Conservation (phyloP, 2,329 filamentous ascomycete species). For the Aureobasidium subglaciale region DNA sequence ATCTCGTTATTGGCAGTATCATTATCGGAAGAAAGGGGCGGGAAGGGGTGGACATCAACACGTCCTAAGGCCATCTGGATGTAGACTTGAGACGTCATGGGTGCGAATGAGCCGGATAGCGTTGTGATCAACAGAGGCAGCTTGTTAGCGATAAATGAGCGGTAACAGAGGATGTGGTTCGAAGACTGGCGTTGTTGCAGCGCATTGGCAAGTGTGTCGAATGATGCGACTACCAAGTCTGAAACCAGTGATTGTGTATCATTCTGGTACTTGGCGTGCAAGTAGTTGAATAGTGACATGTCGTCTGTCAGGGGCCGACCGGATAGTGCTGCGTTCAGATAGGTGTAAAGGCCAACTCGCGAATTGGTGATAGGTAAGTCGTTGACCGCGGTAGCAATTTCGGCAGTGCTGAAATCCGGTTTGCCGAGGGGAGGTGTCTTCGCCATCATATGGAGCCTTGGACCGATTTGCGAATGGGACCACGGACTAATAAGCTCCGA, state of each 20-base stretch:
- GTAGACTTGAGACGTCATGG: conserved; percentile 55
- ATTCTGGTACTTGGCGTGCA: conserved; percentile 80
- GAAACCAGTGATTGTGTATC: conserved; percentile 70
- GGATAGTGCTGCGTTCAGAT: conserved; percentile 74
- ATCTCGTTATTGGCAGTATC: conserved; percentile 47
- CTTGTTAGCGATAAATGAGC: conserved; percentile 78
- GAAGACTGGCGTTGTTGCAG: conserved; percentile 62
- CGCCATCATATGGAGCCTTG: conserved; percentile 24
- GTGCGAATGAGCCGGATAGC: conserved; percentile 49
- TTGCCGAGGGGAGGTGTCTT: conserved; percentile 48
- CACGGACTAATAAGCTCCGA: conserved; percentile 28
- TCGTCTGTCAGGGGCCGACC: conserved; percentile 82
- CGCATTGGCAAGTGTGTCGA: conserved; percentile 82
- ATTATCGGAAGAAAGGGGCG: conserved; percentile 53
- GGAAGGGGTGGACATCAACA: conserved; percentile 60
- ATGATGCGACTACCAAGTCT: conserved; percentile 79
- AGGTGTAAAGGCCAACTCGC: conserved; percentile 75
- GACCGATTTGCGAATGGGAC: conserved; percentile 26
- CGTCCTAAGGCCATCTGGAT: conserved; percentile 59
- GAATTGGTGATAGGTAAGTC: conserved; percentile 69
- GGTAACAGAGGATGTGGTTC: conserved; percentile 62
- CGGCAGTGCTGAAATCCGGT: conserved; percentile 54
- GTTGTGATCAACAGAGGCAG: conserved; percentile 55
- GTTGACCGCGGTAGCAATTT: conserved; percentile 24
- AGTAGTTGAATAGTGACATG: conserved; percentile 64